Conservation (phyloP, 495 filamentous ascomycete genomes). For the Penicillium lagena region DNA sequence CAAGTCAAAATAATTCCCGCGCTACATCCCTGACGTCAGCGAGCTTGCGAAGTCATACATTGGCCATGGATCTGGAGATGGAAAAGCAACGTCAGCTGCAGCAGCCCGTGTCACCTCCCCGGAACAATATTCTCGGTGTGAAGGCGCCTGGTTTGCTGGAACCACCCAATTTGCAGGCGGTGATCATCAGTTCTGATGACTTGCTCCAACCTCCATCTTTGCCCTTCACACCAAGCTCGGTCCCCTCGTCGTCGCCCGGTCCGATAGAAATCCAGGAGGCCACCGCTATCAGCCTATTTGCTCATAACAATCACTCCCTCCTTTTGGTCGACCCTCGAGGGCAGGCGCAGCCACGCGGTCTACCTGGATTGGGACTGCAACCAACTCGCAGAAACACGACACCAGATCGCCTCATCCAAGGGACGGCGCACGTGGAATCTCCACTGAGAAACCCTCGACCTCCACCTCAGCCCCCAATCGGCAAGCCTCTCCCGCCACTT, state of each 20-base stretch:
- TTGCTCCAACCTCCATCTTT: constrained; percentile 38
- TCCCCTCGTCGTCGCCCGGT: constrained; percentile 45
- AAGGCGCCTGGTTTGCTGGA: constrained; percentile 8
- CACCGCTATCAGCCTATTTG: constrained; percentile 72
- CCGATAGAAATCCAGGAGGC: constrained; percentile 63
- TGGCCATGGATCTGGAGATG: constrained; percentile 29
- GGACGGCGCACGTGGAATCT: constrained; percentile 51
- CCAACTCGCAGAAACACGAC: constrained; percentile 3
- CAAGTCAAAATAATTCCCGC: constrained; percentile 60
- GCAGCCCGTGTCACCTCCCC: not conserved
- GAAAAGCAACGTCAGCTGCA: constrained; percentile 8
- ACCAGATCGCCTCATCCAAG: constrained; percentile 33
- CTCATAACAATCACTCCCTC: constrained; percentile 80
- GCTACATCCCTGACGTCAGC: constrained; percentile 60
- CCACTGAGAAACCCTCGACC: constrained; percentile 71
- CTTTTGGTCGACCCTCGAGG: constrained; percentile 67
- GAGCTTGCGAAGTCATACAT: constrained; percentile 55
- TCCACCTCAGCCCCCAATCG: constrained; percentile 61
- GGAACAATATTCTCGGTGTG: not conserved
- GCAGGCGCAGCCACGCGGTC: constrained; percentile 19
- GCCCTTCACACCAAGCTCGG: constrained; percentile 39
- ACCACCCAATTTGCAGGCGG: constrained; percentile 16
- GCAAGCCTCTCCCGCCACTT: constrained; percentile 71
- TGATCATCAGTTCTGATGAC: constrained; percentile 29
- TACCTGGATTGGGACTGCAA: constrained; percentile 6